Percentiles rank a stretch among this genome's conserved stretches.
phyloP scores from a whole-genome alignment of 768 basidiomycete genomes.

The Suillus lakei region DNA sequence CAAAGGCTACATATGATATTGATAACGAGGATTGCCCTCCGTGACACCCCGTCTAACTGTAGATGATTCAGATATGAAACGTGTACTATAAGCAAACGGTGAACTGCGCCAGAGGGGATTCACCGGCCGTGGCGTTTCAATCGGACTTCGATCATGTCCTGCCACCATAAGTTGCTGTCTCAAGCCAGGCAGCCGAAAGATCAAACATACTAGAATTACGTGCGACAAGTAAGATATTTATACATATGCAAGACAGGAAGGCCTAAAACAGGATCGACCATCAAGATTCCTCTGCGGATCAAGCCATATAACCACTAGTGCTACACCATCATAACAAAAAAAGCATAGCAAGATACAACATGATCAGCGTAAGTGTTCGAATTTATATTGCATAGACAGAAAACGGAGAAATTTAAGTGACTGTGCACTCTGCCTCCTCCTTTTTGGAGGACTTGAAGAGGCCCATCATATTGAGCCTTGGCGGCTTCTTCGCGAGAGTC shows the following conservation, averaged over 20 bases:
- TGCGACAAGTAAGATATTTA: not conserved
- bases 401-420: not conserved
- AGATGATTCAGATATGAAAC: not conserved
- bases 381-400: not conserved
- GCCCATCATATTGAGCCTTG: conserved; percentile 33
- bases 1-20: not conserved
- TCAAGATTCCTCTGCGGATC: not conserved
- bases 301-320: conserved; percentile 7
- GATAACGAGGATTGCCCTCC: not conserved
- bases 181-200: not conserved
- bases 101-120: not conserved
- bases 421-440: conserved; percentile 15
- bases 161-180: not conserved
- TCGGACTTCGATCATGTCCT: not conserved
- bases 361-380: conserved; percentile 3
- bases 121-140: not conserved
- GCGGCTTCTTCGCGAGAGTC: conserved; percentile 25
- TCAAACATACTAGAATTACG: not conserved
- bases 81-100: no score
- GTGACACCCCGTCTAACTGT: not conserved
- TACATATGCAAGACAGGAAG: not conserved
- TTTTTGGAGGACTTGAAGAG: conserved; percentile 35
- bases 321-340: conserved; percentile 4
- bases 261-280: not conserved
- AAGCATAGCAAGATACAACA: not conserved